Percentiles rank a stretch among this genome's conserved stretches.
phyloP scores from a whole-genome alignment of 768 basidiomycete species.

The Termitomyces sp. region DNA sequence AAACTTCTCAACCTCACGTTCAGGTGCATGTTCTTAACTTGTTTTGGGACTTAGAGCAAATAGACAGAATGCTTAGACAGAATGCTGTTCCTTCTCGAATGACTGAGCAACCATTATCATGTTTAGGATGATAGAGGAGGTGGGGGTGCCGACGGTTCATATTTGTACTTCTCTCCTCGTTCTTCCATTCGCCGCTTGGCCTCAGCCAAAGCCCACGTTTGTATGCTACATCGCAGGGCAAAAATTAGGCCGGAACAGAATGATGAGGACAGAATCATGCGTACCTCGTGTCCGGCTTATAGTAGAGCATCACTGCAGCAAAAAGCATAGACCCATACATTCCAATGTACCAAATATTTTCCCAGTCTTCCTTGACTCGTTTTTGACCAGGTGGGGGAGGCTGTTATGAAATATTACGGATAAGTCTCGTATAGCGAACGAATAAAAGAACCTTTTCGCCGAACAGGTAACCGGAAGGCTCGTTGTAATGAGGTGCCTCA shows the following conservation, averaged over 20 bases:
- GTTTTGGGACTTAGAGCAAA: background rate
- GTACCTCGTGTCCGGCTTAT: slow-evolving; percentile 92
- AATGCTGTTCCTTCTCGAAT: background rate
- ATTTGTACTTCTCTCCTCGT: slow-evolving; percentile 85
- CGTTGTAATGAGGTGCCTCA: slow-evolving; percentile 80
- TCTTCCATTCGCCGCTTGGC: slow-evolving; percentile 89
- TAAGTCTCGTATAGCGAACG: background rate
- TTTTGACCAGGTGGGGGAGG: slow-evolving; percentile 77
- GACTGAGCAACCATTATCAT: slow-evolving; percentile 4
- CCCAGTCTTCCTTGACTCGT: slow-evolving; percentile 87
- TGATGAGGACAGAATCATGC: slow-evolving; percentile 16
- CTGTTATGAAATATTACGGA: slow-evolving; percentile 28
- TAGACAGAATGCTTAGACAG: slow-evolving; percentile 10
- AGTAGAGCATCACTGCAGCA: slow-evolving; percentile 72
- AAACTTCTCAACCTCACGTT: background rate
- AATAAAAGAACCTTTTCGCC: slow-evolving; percentile 67
- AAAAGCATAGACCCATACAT: slow-evolving; percentile 87
- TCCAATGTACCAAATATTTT: slow-evolving; percentile 83
- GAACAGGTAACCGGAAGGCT: slow-evolving; percentile 83
- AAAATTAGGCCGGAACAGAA: background rate
- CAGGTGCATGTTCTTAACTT: background rate
- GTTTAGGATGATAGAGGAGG: slow-evolving; percentile 18
- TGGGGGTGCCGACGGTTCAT: slow-evolving; percentile 49
- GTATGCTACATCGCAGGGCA: slow-evolving; percentile 50
- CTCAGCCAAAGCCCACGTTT: slow-evolving; percentile 88